Percentiles rank a stretch among this genome's conserved stretches.
Conservation (phyloP, 805 yeast genomes). For the Monosporozyma aquatica region DNA sequence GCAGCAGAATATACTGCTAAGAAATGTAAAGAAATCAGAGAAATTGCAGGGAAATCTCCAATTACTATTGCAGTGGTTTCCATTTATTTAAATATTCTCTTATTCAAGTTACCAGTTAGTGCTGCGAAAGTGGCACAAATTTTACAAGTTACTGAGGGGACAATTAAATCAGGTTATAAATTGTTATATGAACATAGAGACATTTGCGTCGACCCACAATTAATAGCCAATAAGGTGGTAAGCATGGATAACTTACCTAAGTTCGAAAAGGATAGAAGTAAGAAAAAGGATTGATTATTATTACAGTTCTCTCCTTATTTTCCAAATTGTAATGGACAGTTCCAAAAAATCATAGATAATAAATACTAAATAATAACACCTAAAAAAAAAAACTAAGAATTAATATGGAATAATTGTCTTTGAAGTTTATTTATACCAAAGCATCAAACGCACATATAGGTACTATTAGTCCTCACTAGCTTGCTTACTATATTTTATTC, state of each 20-base stretch:
- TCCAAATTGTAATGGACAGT: too few species aligned
- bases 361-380: too few species aligned
- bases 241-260: constrained; percentile 26
- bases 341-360: too few species aligned
- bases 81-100: constrained; percentile 83
- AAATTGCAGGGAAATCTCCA: constrained; percentile 92
- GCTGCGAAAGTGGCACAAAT: constrained; percentile 82
- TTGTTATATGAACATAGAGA: constrained; percentile 67
- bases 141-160: constrained; percentile 95
- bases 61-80: constrained; percentile 97
- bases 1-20: constrained; percentile 91
- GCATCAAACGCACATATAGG: too few species aligned
- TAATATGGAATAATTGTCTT: too few species aligned
- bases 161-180: constrained; percentile 86
- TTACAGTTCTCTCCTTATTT: too few species aligned
- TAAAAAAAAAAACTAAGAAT: too few species aligned
- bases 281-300: constrained; percentile 8
- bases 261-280: constrained; percentile 24
- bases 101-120: constrained; percentile 69
- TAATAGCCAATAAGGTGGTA: constrained; percentile 25
- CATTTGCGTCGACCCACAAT: constrained; percentile 41
- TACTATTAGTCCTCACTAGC: too few species aligned
- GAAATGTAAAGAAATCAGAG: constrained; percentile 82
- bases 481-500: too few species aligned
- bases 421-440: too few species aligned